Evolutionary conservation across 768 basidiomycete genomes (phyloP), one percentile per base, ranked within the genome.

Genomic region (Suillus sp.): DNA sequence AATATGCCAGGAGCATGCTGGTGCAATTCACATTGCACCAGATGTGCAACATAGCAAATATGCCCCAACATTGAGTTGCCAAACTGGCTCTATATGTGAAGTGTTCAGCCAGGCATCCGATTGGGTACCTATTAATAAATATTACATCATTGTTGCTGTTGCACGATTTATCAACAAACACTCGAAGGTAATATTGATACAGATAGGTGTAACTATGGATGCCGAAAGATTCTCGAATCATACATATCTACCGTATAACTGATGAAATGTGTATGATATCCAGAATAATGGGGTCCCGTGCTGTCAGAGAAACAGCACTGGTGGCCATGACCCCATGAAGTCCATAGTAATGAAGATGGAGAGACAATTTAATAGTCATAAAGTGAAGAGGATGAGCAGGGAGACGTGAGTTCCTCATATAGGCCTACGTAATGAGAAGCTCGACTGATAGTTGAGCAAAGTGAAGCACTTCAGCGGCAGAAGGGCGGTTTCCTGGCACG

Each of bases 241-340:
- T 50, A 50, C 48, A 50, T 27, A 50, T 50, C 48, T 27, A 27
- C 14, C 2, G 42, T 42, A 13, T 25, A 13, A 11, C 45, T 14
- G 45, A 25, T 25, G 14, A 27, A 48, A 16, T 45, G 43, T 45
- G 47, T 30, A 51, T 1, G 50, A 51, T 51, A 51, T 51, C 50
- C 50, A 51, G 50, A 32, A 51, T 51, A 37, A 55, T 55, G 54
- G 54, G 22, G 35, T 8, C 34, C 35, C 34, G 35, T 22, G 34
- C n/a, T 55, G 54, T 11, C 54, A 56, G 55, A 56, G 14, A 56
- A 18, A 56, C 55, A 37, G 27, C 35, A 9, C 55, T 37, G 35
- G 55, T 38, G 37, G 16, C 16, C n/a, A 53, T 40, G 56, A 16
- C 56, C 25, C 56, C 56, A 40, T 38, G 38, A 27, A 57, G 56